Evolutionary conservation across 2,329 filamentous ascomycete genomes (phyloP).

Genomic region (Colletotrichum viniferum): DNA sequence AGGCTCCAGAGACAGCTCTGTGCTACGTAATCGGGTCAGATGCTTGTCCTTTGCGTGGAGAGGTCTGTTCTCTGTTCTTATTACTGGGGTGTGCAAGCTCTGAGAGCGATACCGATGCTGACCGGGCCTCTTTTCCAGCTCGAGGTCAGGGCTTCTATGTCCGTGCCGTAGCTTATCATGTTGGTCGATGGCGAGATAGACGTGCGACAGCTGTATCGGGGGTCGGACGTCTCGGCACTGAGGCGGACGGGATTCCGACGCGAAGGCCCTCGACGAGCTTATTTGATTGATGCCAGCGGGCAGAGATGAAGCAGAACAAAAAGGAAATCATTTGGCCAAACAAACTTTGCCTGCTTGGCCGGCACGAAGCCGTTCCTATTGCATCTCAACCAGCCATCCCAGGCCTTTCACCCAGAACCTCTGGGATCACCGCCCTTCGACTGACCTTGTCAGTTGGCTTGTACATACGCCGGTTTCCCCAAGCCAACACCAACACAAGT

Average conservation of each 20-base stretch:
- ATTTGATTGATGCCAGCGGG: slow-evolving; percentile 2
- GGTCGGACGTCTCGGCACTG: slow-evolving; percentile 15
- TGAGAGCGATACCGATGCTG: not conserved
- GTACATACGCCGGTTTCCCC: not conserved
- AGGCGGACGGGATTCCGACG: slow-evolving; percentile 2
- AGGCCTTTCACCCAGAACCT: not conserved
- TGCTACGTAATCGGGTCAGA: not conserved
- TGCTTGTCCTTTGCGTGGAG: slow-evolving; percentile 1
- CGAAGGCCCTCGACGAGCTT: slow-evolving; percentile 11
- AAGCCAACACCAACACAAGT: not conserved
- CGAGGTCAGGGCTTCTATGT: not conserved
- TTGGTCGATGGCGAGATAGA: slow-evolving; percentile 14
- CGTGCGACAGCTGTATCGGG: slow-evolving; percentile 19
- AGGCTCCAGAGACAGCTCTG: not conserved
- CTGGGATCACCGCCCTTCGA: not conserved
- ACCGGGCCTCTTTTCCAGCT: not conserved
- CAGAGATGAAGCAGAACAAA: not conserved
- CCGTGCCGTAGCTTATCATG: slow-evolving; percentile 10
- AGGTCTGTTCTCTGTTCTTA: not conserved
- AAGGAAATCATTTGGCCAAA: slow-evolving; percentile 3
- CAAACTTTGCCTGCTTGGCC: not conserved
- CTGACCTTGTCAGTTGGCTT: not conserved
- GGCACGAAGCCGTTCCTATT: slow-evolving; percentile 8
- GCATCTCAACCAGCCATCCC: not conserved
- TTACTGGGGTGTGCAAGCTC: not conserved